Evolutionary conservation across 23 red algal genomes (phyloP), one percentile per base, ranked within the genome.

Genomic region (Gracilaria gracilis): DNA sequence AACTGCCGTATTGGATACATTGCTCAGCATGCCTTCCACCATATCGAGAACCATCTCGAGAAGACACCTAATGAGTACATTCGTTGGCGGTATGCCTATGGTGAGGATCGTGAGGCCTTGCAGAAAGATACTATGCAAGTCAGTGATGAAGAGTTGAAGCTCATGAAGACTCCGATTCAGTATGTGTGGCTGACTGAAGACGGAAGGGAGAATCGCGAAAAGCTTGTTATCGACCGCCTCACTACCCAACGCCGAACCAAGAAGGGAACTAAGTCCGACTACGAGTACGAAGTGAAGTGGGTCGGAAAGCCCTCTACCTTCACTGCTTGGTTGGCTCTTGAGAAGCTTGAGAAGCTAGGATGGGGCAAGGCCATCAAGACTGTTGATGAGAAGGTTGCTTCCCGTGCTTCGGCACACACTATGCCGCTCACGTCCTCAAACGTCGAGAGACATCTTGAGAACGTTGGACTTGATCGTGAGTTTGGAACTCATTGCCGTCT

Each of bases 11-110:
- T 99, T 50, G 97, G 88, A 0, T 95, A 93, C 81, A 92, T 99
- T 86, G 94, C 97, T 25, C 97, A 99, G 67, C 97, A 99, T 88
- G 93, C 93, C 38, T 92, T 99, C 69, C 93, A 99, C 65, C 94
- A 96, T 57, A 96, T 96, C 74, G 94, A 96, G 81, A 96, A 84
- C 57, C 94, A 96, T 53, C 48, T 96, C 37, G 94, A 96, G 36
- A 91, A 92, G 71, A 96, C 94, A 20, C 86, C 94, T 14, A 96
- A 96, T 54, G 86, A 96, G 80, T 96, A 96, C 87, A 96, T 96
- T 61, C 94, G 88, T 27, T 96, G 94, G 94, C 94, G 94, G 0
- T 96, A 96, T 74, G 80, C 87, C 20, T 96, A 96, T 71, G 94
- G 94, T 80, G 94, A 96, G 24, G 94, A 96, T 84, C 83, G 85